Evolutionary conservation across 2,329 filamentous ascomycete genomes (phyloP).

Genomic region (Ceratocystiopsis sp.): DNA sequence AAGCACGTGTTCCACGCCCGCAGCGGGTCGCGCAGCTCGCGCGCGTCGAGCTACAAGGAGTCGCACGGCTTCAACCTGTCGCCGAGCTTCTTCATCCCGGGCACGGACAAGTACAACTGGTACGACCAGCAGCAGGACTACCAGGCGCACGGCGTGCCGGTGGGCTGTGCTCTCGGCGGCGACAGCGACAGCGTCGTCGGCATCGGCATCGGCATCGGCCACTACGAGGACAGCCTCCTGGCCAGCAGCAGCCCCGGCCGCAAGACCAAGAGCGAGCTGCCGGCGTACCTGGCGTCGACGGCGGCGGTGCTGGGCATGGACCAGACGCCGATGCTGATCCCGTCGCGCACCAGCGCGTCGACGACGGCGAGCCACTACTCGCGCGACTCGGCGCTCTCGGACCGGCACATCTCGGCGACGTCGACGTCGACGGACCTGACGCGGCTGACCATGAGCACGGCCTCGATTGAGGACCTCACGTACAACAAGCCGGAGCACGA

Average conservation of each 20-base stretch:
- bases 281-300: slow-evolving; percentile 20
- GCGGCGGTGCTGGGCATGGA: slow-evolving; percentile 20
- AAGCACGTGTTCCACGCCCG: slow-evolving; percentile 24
- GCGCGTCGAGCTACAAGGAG: slow-evolving; percentile 38
- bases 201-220: too few relatives aligned
- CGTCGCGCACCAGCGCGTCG: slow-evolving; percentile 35
- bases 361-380: slow-evolving; percentile 34
- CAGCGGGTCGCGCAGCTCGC: slow-evolving; percentile 20
- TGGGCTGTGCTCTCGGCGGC: too few relatives aligned
- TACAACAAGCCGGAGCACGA: not conserved
- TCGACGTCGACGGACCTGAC: slow-evolving; percentile 38
- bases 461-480: slow-evolving; percentile 20
- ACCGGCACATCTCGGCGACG: slow-evolving; percentile 35
- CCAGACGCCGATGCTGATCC: slow-evolving; percentile 16
- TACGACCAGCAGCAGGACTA: slow-evolving; percentile 15
- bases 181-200: too few relatives aligned
- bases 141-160: not conserved
- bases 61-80: slow-evolving; percentile 42
- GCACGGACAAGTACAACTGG: slow-evolving; percentile 25
- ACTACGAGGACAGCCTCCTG: slow-evolving; percentile 20
- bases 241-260: slow-evolving; percentile 3
- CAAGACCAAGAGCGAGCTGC: not conserved
- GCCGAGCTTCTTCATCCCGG: slow-evolving; percentile 43
- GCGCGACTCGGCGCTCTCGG: slow-evolving; percentile 27
- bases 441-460: slow-evolving; percentile 35